A percentile compares a stretch with the other conserved stretches of the same genome.
Conservation (phyloP, 768 basidiomycete genomes). For the Termitomyces eurrhizus region DNA sequence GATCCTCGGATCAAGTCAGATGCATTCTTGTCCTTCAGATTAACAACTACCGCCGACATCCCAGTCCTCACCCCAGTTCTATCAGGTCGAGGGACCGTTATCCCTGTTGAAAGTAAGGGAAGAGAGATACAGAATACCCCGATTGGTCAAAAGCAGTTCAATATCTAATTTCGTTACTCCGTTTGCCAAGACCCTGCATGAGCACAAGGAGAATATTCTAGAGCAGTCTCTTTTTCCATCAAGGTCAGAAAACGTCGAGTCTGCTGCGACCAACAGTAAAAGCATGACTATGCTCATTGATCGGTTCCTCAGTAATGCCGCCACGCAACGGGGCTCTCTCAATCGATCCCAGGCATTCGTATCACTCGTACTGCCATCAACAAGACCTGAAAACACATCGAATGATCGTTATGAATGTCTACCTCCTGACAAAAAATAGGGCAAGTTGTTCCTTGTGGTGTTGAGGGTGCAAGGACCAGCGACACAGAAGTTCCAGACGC, state of each 20-base stretch:
- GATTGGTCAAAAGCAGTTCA: constrained; percentile 16
- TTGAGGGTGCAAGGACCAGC: constrained; percentile 14
- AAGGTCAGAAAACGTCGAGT: background rate
- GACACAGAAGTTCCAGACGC: constrained; percentile 19
- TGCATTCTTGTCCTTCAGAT: constrained; percentile 19
- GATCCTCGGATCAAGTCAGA: constrained; percentile 18
- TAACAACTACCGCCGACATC: constrained; percentile 17
- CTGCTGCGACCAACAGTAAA: background rate
- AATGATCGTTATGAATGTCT: constrained; percentile 22
- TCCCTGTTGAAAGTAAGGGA: constrained; percentile 21
- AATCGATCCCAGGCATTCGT: background rate
- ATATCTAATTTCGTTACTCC: constrained; percentile 22
- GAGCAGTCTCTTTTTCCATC: constrained; percentile 2
- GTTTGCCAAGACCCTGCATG: constrained; percentile 20
- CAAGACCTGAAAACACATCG: constrained; percentile 19
- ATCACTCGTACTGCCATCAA: background rate
- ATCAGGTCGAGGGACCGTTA: constrained; percentile 14
- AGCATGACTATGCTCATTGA: constrained; percentile 16
- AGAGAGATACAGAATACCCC: constrained; percentile 18
- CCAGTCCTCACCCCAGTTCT: constrained; percentile 21
- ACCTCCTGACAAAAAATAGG: constrained; percentile 16
- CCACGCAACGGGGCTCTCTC: constrained; percentile 17
- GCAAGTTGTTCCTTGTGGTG: constrained; percentile 20
- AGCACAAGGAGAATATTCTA: constrained; percentile 12
- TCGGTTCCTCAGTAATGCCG: constrained; percentile 14